These are phyloP conservation scores for Pythium rhizo-oryzae DNA, from an alignment of 352 stramenopile genomes.

Conservation along the genomic window DNA sequence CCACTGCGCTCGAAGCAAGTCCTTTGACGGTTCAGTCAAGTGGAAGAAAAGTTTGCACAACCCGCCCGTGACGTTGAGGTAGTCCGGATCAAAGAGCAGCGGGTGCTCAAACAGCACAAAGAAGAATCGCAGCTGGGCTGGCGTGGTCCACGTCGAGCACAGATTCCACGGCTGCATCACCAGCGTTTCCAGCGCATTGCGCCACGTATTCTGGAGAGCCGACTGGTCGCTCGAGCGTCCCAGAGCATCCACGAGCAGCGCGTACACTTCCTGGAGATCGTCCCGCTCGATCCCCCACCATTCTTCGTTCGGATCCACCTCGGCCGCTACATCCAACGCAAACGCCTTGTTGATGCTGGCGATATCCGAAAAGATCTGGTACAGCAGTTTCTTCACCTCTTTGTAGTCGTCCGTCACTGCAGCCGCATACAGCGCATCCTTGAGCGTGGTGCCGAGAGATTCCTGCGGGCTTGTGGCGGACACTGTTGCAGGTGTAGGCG, in stretches of 20 bases:
- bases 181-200: conserved; percentile 67
- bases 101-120: conserved; percentile 77
- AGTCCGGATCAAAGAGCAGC: conserved; percentile 77
- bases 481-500: conserved; percentile 11
- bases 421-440: conserved; percentile 44
- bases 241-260: conserved; percentile 45
- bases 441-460: conserved; percentile 44
- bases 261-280: conserved; percentile 48
- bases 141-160: conserved; percentile 66
- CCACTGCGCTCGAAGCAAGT: conserved; percentile 59
- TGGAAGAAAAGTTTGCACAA: conserved; percentile 77
- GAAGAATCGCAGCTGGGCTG: conserved; percentile 57
- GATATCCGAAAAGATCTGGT: conserved; percentile 71
- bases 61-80: conserved; percentile 67
- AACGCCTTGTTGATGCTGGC: conserved; percentile 58
- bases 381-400: conserved; percentile 62
- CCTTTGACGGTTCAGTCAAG: conserved; percentile 47
- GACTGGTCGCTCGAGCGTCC: conserved; percentile 35
- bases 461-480: not conserved
- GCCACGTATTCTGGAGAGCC: conserved; percentile 71
- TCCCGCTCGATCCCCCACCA: conserved; percentile 62
- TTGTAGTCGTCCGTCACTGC: conserved; percentile 47
- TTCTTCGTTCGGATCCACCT: conserved; percentile 27
- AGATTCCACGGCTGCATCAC: conserved; percentile 78
- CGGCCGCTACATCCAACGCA: not conserved